phyloP scores from a whole-genome alignment of 2,329 filamentous ascomycete species.

The Chlorencoelia australis region DNA sequence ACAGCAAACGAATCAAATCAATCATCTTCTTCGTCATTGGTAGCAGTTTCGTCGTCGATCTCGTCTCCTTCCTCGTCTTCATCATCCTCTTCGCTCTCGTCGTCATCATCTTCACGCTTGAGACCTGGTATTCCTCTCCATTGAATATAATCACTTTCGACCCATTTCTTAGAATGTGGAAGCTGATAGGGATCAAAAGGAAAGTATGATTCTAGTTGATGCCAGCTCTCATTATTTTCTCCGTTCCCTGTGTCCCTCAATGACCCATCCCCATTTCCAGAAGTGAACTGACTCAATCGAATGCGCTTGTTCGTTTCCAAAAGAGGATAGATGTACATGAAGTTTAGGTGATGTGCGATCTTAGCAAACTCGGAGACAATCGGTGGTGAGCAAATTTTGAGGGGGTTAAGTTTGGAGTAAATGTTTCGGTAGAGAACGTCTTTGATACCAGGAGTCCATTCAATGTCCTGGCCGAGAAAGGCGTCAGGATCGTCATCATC shows the following conservation, averaged over 20 bases:
- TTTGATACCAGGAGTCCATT: constrained; percentile 67
- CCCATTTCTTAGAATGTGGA: constrained; percentile 77
- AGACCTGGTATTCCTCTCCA: constrained; percentile 70
- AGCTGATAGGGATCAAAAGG: constrained; percentile 96
- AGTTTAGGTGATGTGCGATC: constrained; percentile 72
- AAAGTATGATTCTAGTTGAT: constrained; percentile 89
- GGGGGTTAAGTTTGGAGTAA: constrained; percentile 81
- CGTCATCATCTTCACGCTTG: constrained; percentile 45
- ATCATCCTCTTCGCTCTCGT: constrained; percentile 36
- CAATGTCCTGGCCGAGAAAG: constrained; percentile 60
- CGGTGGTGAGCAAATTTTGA: constrained; percentile 84
- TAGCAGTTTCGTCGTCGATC: constrained; percentile 18
- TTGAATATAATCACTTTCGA: constrained; percentile 72
- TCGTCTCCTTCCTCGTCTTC: constrained; percentile 18
- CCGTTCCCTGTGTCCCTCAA: constrained; percentile 38
- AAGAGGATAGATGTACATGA: constrained; percentile 82
- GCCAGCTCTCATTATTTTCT: constrained; percentile 60
- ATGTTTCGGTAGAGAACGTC: constrained; percentile 69
- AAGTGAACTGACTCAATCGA: constrained; percentile 62
- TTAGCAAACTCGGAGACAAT: constrained; percentile 90
- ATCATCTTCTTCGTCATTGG: constrained; percentile 20
- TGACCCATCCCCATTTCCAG: constrained; percentile 38
- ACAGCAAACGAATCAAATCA: too few relatives aligned
- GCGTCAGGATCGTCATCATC: constrained; percentile 52
- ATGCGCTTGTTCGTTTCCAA: constrained; percentile 90